These are phyloP conservation scores for Hypericum androsaemum DNA, from an alignment of 345 rosid species.

Conservation along the genomic window DNA sequence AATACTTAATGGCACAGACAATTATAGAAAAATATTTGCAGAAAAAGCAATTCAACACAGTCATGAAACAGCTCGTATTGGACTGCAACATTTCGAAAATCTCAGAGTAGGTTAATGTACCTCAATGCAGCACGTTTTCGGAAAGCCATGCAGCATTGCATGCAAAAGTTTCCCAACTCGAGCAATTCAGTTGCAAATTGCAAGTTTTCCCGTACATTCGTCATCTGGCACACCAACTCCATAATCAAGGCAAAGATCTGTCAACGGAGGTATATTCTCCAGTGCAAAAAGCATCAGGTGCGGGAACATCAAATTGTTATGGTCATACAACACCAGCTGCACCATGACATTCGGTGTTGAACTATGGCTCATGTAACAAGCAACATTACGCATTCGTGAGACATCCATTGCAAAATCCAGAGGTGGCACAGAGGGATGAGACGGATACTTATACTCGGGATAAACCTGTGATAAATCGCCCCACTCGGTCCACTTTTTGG, in stretches of 20 bases:
- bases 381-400: conserved; percentile 84
- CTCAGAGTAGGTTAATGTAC: too few relatives aligned
- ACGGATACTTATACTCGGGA: conserved; percentile 40
- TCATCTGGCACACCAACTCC: conserved; percentile 46
- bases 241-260: conserved; percentile 88
- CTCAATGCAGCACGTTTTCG: conserved; percentile 4
- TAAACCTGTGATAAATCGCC: conserved; percentile 74
- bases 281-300: conserved; percentile 82
- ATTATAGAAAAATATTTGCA: too few relatives aligned
- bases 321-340: conserved; percentile 76
- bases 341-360: conserved; percentile 72
- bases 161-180: conserved; percentile 10
- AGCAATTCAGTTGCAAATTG: conserved; percentile 50
- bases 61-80: too few relatives aligned
- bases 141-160: conserved; percentile 14
- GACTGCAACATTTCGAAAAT: too few relatives aligned
- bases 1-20: too few relatives aligned
- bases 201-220: conserved; percentile 70
- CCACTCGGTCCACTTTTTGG: conserved; percentile 71
- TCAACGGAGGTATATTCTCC: conserved; percentile 85
- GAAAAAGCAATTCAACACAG: too few relatives aligned
- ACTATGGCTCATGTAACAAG: conserved; percentile 90
- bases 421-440: conserved; percentile 63
- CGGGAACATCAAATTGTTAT: conserved; percentile 80
- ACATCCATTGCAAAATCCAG: conserved; percentile 93